Evolutionary conservation across 257 asterid species (phyloP).

Genomic region (Ehretia macrophylla): DNA sequence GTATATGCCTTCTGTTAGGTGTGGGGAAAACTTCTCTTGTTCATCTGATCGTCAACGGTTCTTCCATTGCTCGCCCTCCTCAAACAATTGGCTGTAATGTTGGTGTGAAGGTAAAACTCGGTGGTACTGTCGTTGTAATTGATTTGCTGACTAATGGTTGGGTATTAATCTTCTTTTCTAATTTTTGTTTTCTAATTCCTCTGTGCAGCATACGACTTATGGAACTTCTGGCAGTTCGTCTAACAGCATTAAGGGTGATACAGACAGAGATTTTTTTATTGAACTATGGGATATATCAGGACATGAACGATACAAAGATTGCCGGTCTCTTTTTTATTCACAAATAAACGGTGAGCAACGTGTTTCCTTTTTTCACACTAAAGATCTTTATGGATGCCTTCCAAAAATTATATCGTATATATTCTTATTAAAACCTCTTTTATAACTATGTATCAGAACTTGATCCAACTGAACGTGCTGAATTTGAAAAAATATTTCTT

Average conservation of each 20-base stretch:
- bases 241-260: slow-evolving; percentile 52
- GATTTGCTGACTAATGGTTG: slow-evolving; percentile 7
- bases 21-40: slow-evolving; percentile 95
- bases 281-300: slow-evolving; percentile 99
- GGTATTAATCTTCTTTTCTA: not conserved
- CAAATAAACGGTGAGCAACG: slow-evolving; percentile 76
- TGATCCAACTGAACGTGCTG: too few species aligned
- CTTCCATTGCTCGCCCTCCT: slow-evolving; percentile 69
- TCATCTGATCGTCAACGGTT: slow-evolving; percentile 83
- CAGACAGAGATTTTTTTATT: slow-evolving; percentile 75
- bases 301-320: slow-evolving; percentile 90
- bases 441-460: not conserved
- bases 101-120: slow-evolving; percentile 58
- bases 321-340: slow-evolving; percentile 86
- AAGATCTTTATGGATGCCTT: not conserved
- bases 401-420: too few species aligned
- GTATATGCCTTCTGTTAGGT: slow-evolving; percentile 37
- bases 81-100: slow-evolving; percentile 91
- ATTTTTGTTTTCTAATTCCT: slow-evolving; percentile 10
- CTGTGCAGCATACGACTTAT: slow-evolving; percentile 69
- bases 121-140: slow-evolving; percentile 10
- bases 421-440: too few species aligned
- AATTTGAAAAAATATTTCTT: too few species aligned
- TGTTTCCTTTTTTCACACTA: slow-evolving; percentile 5
- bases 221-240: slow-evolving; percentile 78